Evolutionary conservation across 176 grass and related monocot species (phyloP).

Genomic region (Rhipidocladum racemiflorum): DNA sequence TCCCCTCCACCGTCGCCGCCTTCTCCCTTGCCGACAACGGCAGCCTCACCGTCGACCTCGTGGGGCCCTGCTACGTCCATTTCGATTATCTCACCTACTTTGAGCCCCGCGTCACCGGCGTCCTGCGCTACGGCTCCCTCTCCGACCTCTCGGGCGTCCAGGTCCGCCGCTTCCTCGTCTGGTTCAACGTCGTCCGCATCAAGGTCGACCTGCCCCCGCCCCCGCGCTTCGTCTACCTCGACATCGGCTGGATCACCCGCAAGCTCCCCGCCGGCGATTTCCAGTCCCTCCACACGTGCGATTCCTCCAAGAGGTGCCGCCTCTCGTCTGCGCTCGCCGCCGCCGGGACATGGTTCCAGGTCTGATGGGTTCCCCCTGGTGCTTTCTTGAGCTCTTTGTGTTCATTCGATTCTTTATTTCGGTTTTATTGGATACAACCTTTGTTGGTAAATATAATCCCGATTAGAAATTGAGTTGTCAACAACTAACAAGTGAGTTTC

Average conservation of each 20-base stretch:
- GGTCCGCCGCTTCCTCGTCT: conserved; percentile 68
- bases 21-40: conserved; percentile 57
- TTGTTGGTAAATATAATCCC: background rate
- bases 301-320: conserved; percentile 35
- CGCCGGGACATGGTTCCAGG: conserved; percentile 43
- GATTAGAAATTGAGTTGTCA: background rate
- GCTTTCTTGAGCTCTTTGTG: background rate
- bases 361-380: background rate
- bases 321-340: conserved; percentile 40
- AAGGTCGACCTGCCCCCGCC: conserved; percentile 75
- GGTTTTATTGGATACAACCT: background rate
- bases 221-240: conserved; percentile 55
- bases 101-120: conserved; percentile 35
- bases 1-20: conserved; percentile 57
- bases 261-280: conserved; percentile 61
- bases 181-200: conserved; percentile 56
- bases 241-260: conserved; percentile 72
- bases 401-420: background rate
- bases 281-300: conserved; percentile 57
- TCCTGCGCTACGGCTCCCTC: conserved; percentile 59
- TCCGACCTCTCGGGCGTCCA: conserved; percentile 43
- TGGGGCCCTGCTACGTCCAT: conserved; percentile 52
- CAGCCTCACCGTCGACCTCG: conserved; percentile 59
- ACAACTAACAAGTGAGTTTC: background rate
- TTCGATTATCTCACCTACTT: conserved; percentile 62